phyloP scores from a whole-genome alignment of 345 rosid species.

The Dipteronia sinensis region DNA sequence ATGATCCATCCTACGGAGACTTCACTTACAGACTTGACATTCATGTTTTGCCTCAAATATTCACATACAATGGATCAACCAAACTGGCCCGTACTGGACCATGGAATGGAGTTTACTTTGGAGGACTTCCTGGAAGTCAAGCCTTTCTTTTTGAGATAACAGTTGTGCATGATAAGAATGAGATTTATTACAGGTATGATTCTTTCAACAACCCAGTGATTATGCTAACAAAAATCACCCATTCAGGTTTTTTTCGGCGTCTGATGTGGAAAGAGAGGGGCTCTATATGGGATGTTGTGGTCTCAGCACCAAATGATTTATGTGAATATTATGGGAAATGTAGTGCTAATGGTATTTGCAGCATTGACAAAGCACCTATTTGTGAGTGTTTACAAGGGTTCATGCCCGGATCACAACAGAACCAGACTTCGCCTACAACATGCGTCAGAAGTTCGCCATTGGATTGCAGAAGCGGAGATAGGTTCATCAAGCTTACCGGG shows the following conservation, averaged over 20 bases:
- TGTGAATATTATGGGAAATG: conserved; percentile 31
- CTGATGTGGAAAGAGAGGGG: conserved; percentile 23
- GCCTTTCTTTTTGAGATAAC: background rate
- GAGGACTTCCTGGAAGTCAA: conserved; percentile 25
- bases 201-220: conserved; percentile 6
- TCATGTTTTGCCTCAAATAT: conserved; percentile 33
- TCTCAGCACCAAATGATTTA: conserved; percentile 31
- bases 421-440: background rate
- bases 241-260: background rate
- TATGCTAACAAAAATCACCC: background rate
- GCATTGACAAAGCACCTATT: conserved; percentile 28
- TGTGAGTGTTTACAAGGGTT: conserved; percentile 38
- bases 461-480: conserved; percentile 6
- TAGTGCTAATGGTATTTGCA: conserved; percentile 31
- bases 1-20: conserved; percentile 42
- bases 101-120: conserved; percentile 43
- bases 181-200: conserved; percentile 26
- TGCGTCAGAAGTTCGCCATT: background rate
- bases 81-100: conserved; percentile 30
- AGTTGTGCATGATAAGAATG: conserved; percentile 13
- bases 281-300: conserved; percentile 12
- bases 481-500: background rate
- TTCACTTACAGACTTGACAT: conserved; percentile 21
- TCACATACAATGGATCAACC: conserved; percentile 12
- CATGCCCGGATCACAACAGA: conserved; percentile 19